These are phyloP conservation scores for Helianthus tuberosus DNA, from an alignment of 129 eudicot genomes.

Conservation along the genomic window DNA sequence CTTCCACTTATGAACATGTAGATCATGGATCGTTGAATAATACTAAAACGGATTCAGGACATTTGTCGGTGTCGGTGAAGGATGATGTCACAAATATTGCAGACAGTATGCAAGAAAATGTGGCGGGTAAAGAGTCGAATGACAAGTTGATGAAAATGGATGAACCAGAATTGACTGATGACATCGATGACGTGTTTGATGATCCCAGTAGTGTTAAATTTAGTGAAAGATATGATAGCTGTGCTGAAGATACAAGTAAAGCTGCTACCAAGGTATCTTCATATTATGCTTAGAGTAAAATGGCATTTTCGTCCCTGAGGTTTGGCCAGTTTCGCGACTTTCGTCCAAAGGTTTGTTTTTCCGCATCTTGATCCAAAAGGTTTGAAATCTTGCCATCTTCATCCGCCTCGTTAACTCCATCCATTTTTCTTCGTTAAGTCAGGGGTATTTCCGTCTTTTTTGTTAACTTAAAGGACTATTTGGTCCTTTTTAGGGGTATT, in stretches of 20 bases:
- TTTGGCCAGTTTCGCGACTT: too few relatives aligned
- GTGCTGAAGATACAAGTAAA: conserved; percentile 19
- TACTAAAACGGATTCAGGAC: background rate
- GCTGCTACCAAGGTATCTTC: conserved; percentile 28
- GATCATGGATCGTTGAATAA: conserved; percentile 18
- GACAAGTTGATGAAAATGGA: background rate
- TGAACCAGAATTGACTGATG: background rate
- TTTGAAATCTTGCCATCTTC: too few relatives aligned
- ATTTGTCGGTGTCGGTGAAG: conserved; percentile 20
- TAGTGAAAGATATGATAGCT: background rate
- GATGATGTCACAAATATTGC: background rate
- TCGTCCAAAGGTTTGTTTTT: too few relatives aligned
- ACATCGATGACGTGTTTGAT: background rate
- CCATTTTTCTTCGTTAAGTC: too few relatives aligned
- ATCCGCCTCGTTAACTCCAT: too few relatives aligned
- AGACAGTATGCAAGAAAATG: conserved; percentile 13
- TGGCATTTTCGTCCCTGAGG: too few relatives aligned
- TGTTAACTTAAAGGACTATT: too few relatives aligned
- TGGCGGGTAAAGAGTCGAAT: conserved; percentile 8
- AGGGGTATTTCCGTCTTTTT: too few relatives aligned
- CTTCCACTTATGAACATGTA: background rate
- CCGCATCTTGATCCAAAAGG: too few relatives aligned
- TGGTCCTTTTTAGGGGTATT: too few relatives aligned
- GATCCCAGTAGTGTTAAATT: background rate
- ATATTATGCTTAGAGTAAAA: background rate